Evolutionary conservation across 1,139 yeast genomes (phyloP).

Genomic region (Debaryomyces singareniensis): DNA sequence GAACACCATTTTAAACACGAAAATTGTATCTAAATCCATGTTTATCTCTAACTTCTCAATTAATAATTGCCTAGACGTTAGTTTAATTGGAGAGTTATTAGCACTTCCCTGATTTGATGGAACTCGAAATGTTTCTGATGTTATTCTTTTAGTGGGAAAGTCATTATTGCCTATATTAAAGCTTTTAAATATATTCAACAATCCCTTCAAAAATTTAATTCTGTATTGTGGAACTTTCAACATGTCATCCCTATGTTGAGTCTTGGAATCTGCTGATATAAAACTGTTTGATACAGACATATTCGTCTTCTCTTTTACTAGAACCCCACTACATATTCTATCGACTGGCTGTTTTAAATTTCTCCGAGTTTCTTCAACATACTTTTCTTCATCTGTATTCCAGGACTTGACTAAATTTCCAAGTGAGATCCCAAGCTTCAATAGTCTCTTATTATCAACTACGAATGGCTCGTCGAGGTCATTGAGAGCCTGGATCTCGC

Average conservation of each 20-base stretch:
- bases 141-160: slow-evolving; percentile 3
- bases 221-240: slow-evolving; percentile 15
- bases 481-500: slow-evolving; percentile 19
- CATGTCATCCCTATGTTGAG: slow-evolving; percentile 7
- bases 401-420: slow-evolving; percentile 36
- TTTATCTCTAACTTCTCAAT: slow-evolving; percentile 43
- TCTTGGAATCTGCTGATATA: slow-evolving; percentile 7
- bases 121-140: slow-evolving; percentile 6
- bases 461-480: slow-evolving; percentile 22
- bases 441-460: slow-evolving; percentile 31
- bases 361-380: slow-evolving; percentile 19
- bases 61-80: slow-evolving; percentile 35
- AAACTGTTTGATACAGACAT: background rate
- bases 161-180: slow-evolving; percentile 31
- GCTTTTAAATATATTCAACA: slow-evolving; percentile 30
- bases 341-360: slow-evolving; percentile 18
- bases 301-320: slow-evolving; percentile 1
- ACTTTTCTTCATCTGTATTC: slow-evolving; percentile 23
- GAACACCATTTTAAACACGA: slow-evolving; percentile 33
- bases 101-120: slow-evolving; percentile 11
- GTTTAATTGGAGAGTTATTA: slow-evolving; percentile 31
- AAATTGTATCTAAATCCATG: slow-evolving; percentile 34
- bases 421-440: slow-evolving; percentile 38
- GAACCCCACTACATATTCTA: slow-evolving; percentile 6
- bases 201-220: slow-evolving; percentile 29